phyloP scores from a whole-genome alignment of 192 early-diverging fungal genomes.

The Physocladia obscura region DNA sequence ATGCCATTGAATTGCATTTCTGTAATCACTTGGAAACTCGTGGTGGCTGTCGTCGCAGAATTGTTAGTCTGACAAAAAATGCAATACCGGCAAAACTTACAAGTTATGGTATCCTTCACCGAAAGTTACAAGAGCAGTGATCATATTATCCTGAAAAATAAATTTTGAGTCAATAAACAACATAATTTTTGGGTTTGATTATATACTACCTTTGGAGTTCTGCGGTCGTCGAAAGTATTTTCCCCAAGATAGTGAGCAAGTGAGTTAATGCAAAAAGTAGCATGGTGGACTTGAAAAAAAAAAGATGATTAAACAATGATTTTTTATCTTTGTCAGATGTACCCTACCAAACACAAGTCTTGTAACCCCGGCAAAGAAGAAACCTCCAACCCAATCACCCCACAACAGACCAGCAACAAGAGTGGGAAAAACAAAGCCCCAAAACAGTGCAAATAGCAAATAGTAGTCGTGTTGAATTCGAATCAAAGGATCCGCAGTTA shows the following conservation, averaged over 20 bases:
- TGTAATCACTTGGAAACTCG: slow-evolving; percentile 57
- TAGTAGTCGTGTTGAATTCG: slow-evolving; percentile 49
- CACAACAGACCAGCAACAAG: slow-evolving; percentile 75
- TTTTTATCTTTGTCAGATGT: background rate
- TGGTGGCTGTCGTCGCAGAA: slow-evolving; percentile 65
- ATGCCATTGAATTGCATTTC: slow-evolving; percentile 48
- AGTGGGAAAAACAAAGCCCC: slow-evolving; percentile 79
- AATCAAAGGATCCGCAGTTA: slow-evolving; percentile 48
- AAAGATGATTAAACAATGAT: background rate
- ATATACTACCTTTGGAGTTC: too few relatives aligned
- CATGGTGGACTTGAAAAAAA: slow-evolving; percentile 47
- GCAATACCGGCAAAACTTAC: slow-evolving; percentile 52
- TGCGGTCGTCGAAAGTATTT: slow-evolving; percentile 65
- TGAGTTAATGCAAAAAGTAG: slow-evolving; percentile 60
- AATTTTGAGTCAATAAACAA: slow-evolving; percentile 42
- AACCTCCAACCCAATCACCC: slow-evolving; percentile 59
- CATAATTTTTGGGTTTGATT: too few relatives aligned
- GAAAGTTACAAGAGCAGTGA: slow-evolving; percentile 50
- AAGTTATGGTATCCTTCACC: slow-evolving; percentile 66
- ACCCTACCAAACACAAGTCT: slow-evolving; percentile 42
- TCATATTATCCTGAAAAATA: slow-evolving; percentile 44
- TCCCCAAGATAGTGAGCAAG: slow-evolving; percentile 57
- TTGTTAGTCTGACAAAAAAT: slow-evolving; percentile 65
- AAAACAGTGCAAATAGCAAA: slow-evolving; percentile 51
- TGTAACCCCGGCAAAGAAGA: slow-evolving; percentile 47